phyloP scores from a whole-genome alignment of 306 rosid species.

The Prunus kanzakura region DNA sequence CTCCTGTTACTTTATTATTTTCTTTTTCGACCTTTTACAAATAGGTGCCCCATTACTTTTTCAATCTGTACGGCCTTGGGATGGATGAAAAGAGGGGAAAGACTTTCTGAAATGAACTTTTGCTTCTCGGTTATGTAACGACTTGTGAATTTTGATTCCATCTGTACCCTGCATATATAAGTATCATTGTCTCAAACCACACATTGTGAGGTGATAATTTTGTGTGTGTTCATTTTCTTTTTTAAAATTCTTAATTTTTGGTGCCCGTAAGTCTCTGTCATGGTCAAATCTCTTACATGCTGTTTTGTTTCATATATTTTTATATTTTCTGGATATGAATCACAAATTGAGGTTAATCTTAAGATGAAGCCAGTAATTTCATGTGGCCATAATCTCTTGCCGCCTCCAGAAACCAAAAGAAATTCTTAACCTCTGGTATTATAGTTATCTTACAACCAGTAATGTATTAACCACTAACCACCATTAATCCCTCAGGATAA shows the following conservation, averaged over 20 bases:
- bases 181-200: background rate
- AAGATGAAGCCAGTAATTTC: too few species aligned
- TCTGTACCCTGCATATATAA: conserved; percentile 15
- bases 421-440: background rate
- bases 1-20: conserved; percentile 39
- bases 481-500: too few species aligned
- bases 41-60: conserved; percentile 39
- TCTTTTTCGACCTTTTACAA: conserved; percentile 33
- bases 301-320: background rate
- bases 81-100: conserved; percentile 38
- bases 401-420: background rate
- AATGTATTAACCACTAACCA: too few species aligned
- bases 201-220: background rate
- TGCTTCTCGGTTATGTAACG: conserved; percentile 47
- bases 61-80: conserved; percentile 19
- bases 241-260: background rate
- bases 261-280: background rate
- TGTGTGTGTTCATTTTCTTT: background rate
- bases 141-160: conserved; percentile 34
- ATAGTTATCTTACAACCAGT: background rate
- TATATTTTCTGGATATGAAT: background rate
- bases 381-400: background rate
- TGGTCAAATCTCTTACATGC: too few species aligned
- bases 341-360: background rate
- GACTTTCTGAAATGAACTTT: conserved; percentile 54